Evolutionary conservation across 306 rosid species (phyloP), one percentile per base, ranked within the genome.

Genomic region (Datisca glomerata): DNA sequence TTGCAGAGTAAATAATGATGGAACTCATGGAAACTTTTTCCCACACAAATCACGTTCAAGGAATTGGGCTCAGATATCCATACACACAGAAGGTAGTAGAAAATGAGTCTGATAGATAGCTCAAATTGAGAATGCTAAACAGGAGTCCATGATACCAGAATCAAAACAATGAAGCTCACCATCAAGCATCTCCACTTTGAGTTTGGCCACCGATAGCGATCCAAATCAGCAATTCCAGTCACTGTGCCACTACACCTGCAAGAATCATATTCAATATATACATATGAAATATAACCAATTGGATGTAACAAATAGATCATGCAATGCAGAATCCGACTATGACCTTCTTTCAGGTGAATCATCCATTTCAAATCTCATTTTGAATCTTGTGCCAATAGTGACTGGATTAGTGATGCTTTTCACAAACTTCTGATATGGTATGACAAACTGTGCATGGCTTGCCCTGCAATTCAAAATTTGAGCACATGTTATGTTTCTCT

Each of bases 171-270:
- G 43, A 24, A 24, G 49, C 60, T 51, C 60, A 87, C 97, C 89
- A 72, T 87, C 69, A 87, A 74, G 72, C 86, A 71, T 76, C 93
- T 83, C 97, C 97, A 87, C 59, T 74, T 79, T 61, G 97, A 87
- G 46, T 83, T 79, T 1, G 86, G 78, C 97, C 97, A 87, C 56
- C 83, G 51, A 51, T 69, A 76, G 53, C 85, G 85, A 79, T 87
- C 93, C 76, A 77, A 46, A 63, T 87, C 97, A 47, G 82, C 54
- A 49, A 74, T 74, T 54, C 93, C 93, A 31, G 79, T 74, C 44
- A 83, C 93, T 23, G 79, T 65, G 33, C 97, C 73, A 51, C 75
- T 71, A 49, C 61, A 79, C 69, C 97, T 82, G 77, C 67, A 70
- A 62, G 67, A 64, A 46, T 37, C 48, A 20, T 55, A 31, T 60